Evolutionary conservation across 495 filamentous ascomycete genomes (phyloP).

Genomic region (Neurospora sp.): DNA sequence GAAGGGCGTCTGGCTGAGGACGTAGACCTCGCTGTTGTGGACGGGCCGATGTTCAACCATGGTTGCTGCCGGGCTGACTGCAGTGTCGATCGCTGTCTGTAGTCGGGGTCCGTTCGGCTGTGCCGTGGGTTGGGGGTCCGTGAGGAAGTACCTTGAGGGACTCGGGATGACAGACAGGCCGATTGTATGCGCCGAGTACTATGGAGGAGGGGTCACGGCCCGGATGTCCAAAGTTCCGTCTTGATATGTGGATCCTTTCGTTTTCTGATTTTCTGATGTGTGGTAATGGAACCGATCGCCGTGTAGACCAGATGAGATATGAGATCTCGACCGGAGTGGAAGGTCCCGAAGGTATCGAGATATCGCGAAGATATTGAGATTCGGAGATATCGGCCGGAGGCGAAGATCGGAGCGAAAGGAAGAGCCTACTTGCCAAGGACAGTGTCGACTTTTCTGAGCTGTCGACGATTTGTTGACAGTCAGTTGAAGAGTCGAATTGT

Average conservation of each 20-base stretch:
- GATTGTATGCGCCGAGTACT: neutral
- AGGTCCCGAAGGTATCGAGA: neutral
- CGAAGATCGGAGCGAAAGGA: neutral
- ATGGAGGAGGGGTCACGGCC: neutral
- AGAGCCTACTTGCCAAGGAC: neutral
- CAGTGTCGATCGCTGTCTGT: neutral
- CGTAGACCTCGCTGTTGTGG: conserved; percentile 46
- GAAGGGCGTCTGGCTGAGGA: conserved; percentile 32
- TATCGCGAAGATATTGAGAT: neutral
- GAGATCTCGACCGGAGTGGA: neutral
- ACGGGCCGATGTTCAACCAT: conserved; percentile 39
- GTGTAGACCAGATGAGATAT: neutral
- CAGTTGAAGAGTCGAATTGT: neutral
- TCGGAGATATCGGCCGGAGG: neutral
- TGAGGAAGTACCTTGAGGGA: neutral
- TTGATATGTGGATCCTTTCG: neutral
- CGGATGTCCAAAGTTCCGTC: neutral
- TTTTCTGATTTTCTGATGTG: neutral
- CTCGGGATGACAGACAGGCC: neutral
- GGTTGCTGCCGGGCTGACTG: neutral
- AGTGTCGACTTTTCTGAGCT: neutral
- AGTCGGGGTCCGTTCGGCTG: neutral
- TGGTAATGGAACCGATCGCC: neutral
- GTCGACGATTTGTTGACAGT: neutral
- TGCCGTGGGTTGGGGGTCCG: neutral